These are phyloP conservation scores for Tuber aestivum DNA, from an alignment of 495 filamentous ascomycete genomes.

Conservation along the genomic window DNA sequence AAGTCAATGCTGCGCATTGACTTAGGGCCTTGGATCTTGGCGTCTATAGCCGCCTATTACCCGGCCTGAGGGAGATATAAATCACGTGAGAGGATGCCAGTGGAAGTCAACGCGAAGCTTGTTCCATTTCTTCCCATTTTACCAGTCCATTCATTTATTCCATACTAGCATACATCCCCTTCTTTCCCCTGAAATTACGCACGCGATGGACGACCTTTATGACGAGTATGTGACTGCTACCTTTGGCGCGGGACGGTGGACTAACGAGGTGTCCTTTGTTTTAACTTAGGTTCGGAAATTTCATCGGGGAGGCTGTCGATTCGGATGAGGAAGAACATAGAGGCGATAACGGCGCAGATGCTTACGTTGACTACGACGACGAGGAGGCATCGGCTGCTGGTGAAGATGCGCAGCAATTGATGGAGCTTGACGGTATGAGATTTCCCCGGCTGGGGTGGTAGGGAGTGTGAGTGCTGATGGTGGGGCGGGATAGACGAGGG, in stretches of 20 bases:
- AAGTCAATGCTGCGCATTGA: too few relatives aligned
- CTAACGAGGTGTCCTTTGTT: slow-evolving; percentile 23
- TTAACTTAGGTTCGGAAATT: slow-evolving; percentile 77
- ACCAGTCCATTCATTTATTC: background rate
- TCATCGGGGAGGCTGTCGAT: slow-evolving; percentile 84
- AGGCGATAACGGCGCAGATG: slow-evolving; percentile 63
- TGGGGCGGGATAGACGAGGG: slow-evolving; percentile 55
- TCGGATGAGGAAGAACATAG: slow-evolving; percentile 75
- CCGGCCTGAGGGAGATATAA: background rate
- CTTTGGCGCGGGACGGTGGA: slow-evolving; percentile 22
- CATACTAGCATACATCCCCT: background rate
- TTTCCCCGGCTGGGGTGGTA: background rate
- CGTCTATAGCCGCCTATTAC: background rate
- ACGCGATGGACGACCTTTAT: slow-evolving; percentile 73
- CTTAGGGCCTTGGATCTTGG: background rate
- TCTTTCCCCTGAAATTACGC: slow-evolving; percentile 10
- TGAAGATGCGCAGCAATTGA: slow-evolving; percentile 69
- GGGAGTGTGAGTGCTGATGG: slow-evolving; percentile 25
- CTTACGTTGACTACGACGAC: slow-evolving; percentile 74
- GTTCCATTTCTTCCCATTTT: background rate
- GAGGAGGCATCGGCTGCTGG: slow-evolving; percentile 59
- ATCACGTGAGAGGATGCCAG: background rate
- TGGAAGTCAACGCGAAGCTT: background rate
- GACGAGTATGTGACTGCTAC: slow-evolving; percentile 58
- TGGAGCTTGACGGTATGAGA: slow-evolving; percentile 79